Base-by-base conservation (phyloP, 2,329 filamentous ascomycete genomes). In the Fusarium tupiense region DNA sequence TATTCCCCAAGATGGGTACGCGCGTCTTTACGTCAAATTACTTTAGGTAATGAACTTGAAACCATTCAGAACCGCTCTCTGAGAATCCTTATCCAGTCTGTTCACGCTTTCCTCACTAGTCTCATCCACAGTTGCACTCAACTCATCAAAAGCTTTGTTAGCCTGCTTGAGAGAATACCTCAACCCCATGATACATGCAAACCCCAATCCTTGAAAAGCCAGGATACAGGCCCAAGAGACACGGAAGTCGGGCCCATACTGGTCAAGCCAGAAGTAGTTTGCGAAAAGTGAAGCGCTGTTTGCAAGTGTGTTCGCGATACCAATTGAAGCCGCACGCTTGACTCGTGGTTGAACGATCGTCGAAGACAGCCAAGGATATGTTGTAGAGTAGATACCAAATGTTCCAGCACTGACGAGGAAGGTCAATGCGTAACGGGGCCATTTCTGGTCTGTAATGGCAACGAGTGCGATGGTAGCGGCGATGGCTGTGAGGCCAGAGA, bases 211-310 rank as follows among this genome's bases (percentile, higher is more conserved):
- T 54, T 54, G 50, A 1, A 54, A 54, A 5, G 33, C 50, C n/a
- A 54, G 2, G 14, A 54, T 54, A 29, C 50, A 54, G 2, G 50
- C 35, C 50, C 50, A 54, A 22, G 50, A 54, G 17, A 54, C 50
- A 3, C 50, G 33, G 2, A 38, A 54, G 7, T 38, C 50, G 3
- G 50, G 50, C 5, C 50, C 50, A 17, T 54, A 54, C 9, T 54
- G 33, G 24, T 54, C 50, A 17, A 54, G 50, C 50, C 50, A 54
- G 33, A 54, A 54, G 33, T 54, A 54, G 13, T 54, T 54, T 6
- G 50, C 50, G 2, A 54, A 38, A 8, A 54, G 50, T 13, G 33
- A 38, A 2, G 50, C 50, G 24, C 24, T 38, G 24, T 54, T 38
- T 1, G 33, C 50, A 2, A 54, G 4, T 4, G 33, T 38, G 33